Evolutionary conservation across 192 early-diverging fungal species (phyloP).

Genomic region (Jimgerdemannia flammicorona): DNA sequence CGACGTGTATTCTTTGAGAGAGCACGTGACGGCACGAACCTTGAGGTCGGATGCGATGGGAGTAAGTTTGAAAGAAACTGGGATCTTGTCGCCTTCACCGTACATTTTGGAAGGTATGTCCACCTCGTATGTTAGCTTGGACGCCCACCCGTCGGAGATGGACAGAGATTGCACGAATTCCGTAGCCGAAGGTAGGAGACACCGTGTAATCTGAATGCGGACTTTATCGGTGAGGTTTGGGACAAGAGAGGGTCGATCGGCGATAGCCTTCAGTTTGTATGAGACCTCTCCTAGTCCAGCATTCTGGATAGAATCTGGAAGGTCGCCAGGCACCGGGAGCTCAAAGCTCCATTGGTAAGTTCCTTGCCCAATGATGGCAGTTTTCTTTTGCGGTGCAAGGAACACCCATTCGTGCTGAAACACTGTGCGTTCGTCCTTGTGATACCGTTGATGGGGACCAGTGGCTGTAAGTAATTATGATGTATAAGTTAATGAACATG

Average conservation of each 20-base stretch:
- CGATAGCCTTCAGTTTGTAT: constrained; percentile 45
- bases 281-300: constrained; percentile 41
- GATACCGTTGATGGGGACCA: constrained; percentile 26
- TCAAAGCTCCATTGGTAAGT: constrained; percentile 53
- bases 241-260: constrained; percentile 50
- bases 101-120: constrained; percentile 45
- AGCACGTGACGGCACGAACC: constrained; percentile 31
- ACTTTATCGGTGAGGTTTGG: constrained; percentile 34
- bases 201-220: constrained; percentile 37
- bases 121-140: constrained; percentile 53
- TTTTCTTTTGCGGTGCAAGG: constrained; percentile 36
- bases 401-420: constrained; percentile 52
- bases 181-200: constrained; percentile 44
- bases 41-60: constrained; percentile 44
- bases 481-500: background rate
- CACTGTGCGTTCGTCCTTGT: constrained; percentile 29
- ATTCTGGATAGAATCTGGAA: constrained; percentile 53
- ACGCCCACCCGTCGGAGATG: constrained; percentile 53
- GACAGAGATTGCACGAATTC: constrained; percentile 44
- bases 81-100: constrained; percentile 44
- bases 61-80: constrained; percentile 38
- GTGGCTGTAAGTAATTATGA: constrained; percentile 3
- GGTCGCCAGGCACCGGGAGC: constrained; percentile 49
- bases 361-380: constrained; percentile 26
- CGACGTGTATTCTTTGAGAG: constrained; percentile 52